Conservation (phyloP, 164 flowering plant species). For the Liquidambar formosana region DNA sequence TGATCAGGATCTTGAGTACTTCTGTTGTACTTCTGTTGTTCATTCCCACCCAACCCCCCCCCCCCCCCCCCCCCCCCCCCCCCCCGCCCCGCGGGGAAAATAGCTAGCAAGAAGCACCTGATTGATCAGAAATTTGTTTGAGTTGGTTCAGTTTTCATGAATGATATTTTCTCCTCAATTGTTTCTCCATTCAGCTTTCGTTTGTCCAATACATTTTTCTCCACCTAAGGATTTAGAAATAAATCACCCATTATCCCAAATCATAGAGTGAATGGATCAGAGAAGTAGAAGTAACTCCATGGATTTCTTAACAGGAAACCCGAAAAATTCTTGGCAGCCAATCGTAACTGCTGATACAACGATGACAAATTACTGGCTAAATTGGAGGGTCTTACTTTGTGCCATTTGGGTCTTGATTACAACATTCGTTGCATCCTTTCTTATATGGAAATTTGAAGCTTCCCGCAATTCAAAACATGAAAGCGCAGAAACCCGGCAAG, state of each 20-base stretch:
- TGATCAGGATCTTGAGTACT: too few species aligned
- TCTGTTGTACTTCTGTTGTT: neutral
- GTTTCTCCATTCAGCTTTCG: neutral
- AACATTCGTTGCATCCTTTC: conserved; percentile 37
- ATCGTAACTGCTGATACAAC: conserved; percentile 58
- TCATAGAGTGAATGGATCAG: conserved; percentile 2
- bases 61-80: too few species aligned
- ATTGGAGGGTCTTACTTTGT: conserved; percentile 79
- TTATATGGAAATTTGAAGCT: conserved; percentile 68
- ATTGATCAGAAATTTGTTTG: conserved; percentile 5
- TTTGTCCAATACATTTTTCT: neutral
- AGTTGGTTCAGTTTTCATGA: neutral
- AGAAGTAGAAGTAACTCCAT: conserved; percentile 24
- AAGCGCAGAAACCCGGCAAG: conserved; percentile 26
- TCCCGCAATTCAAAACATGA: conserved; percentile 16
- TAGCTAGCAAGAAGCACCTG: neutral
- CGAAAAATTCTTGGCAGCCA: conserved; percentile 69
- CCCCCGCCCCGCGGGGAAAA: too few species aligned
- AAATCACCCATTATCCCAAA: neutral
- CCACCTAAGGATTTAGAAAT: neutral
- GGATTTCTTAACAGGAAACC: conserved; percentile 60
- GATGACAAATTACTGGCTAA: conserved; percentile 71
- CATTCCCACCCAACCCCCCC: too few species aligned
- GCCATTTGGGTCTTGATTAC: conserved; percentile 53
- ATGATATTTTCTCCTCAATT: neutral